phyloP scores from a whole-genome alignment of 768 basidiomycete species.

The Leccinum fibrillosum region DNA sequence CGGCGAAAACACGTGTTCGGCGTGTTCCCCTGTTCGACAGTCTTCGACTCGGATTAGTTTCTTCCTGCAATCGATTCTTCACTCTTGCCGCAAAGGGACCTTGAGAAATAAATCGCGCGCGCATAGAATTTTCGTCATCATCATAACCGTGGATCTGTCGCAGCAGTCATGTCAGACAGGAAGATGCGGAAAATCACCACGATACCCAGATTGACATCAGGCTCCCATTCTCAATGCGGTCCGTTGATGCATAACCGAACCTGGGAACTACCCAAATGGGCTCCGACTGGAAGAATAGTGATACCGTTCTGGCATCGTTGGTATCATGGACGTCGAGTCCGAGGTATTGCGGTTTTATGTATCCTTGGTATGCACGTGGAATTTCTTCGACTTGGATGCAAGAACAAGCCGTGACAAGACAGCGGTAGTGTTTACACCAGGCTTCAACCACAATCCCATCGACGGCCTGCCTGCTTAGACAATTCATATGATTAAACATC shows the following conservation, averaged over 20 bases:
- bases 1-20: conserved; percentile 55
- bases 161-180: neutral
- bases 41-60: conserved; percentile 9
- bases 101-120: conserved; percentile 77
- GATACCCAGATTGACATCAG: conserved; percentile 66
- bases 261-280: conserved; percentile 80
- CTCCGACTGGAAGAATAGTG: conserved; percentile 71
- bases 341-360: conserved; percentile 5
- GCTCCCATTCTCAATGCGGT: conserved; percentile 52
- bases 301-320: conserved; percentile 69
- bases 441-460: conserved; percentile 76
- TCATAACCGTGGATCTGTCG: conserved; percentile 85
- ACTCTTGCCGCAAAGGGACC: conserved; percentile 54
- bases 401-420: conserved; percentile 51
- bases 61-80: neutral
- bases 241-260: conserved; percentile 74
- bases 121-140: conserved; percentile 71
- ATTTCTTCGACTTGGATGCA: conserved; percentile 50
- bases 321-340: neutral
- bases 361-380: conserved; percentile 46
- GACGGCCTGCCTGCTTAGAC: conserved; percentile 71
- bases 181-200: neutral
- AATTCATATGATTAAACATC: neutral
- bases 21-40: conserved; percentile 31
- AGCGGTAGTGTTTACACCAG: conserved; percentile 48